Conservation (phyloP, 1,139 yeast species). For the Nakaseomyces nivariensis region DNA sequence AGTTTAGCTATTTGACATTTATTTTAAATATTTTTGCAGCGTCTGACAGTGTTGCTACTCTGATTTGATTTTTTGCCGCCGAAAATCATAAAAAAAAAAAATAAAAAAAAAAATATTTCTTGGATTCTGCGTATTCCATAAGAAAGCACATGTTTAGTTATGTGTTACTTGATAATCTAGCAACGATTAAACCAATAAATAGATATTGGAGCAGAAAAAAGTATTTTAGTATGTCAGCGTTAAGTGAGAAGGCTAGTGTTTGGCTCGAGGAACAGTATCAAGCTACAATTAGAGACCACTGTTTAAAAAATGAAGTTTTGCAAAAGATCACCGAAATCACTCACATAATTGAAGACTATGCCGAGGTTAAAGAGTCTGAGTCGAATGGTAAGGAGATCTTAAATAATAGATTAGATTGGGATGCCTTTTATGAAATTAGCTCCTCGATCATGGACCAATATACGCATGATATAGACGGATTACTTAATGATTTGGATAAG, state of each 20-base stretch:
- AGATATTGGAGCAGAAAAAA: too few relatives aligned
- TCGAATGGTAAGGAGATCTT: neutral
- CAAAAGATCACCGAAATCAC: slow-evolving; percentile 14
- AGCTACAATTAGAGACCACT: neutral
- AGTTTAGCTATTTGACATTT: too few relatives aligned
- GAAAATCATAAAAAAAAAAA: too few relatives aligned
- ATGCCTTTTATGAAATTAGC: slow-evolving; percentile 22
- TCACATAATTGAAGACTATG: slow-evolving; percentile 8
- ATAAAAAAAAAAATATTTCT: too few relatives aligned
- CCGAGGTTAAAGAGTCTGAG: neutral
- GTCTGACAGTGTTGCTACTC: too few relatives aligned
- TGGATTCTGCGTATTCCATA: too few relatives aligned
- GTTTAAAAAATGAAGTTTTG: slow-evolving; percentile 14
- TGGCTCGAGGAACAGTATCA: neutral
- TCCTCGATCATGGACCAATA: slow-evolving; percentile 25
- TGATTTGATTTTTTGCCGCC: too few relatives aligned
- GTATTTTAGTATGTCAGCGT: neutral
- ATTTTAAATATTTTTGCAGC: too few relatives aligned
- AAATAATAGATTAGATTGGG: slow-evolving; percentile 21
- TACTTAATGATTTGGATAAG: slow-evolving; percentile 17
- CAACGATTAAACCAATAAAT: too few relatives aligned
- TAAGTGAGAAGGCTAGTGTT: neutral
- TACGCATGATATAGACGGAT: slow-evolving; percentile 20
- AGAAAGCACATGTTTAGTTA: too few relatives aligned
- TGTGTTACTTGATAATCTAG: too few relatives aligned